Evolutionary conservation across 306 rosid genomes (phyloP), one percentile per base, ranked within the genome.

Genomic region (Rubus parviflorus): DNA sequence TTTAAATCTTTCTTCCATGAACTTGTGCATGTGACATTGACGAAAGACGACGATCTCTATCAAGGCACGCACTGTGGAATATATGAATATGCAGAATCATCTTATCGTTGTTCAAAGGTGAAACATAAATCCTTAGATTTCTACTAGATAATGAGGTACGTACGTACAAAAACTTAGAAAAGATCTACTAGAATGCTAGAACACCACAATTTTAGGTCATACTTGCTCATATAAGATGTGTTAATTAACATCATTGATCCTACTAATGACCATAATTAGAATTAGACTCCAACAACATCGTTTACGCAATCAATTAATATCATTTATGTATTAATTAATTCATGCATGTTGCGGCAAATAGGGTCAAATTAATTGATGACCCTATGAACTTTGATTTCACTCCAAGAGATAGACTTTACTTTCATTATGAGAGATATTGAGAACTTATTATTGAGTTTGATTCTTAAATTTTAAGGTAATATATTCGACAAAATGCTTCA

Each of bases 11-110:
- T 40, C 7, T 54, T 14, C 45, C 40, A 14, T 16, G 13, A 7
- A 57, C 54, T 22, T 57, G 48, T 57, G 66, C 77, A 73, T 23
- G 77, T 73, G 68, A 22, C 56, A 8, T 56, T 43, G 40, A 57
- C 56, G 15, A 30, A 30, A 1, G 35, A 30, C 35, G 35, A 30
- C 35, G 35, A 72, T 3, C 16, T n/a, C 40, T 73, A 19, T 20
- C n/a, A 20, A 20, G 37, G 22, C 8, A n/a, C 40, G 22, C 8
- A n/a, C 40, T 40, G 10, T 20, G 42, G 66, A 41, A 40, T 14
- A 54, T 42, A 11, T 56, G 69, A 37, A 37, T 7, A 4, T 4
- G 19, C 19, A 42, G 5, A 8, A 41, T 71, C 61, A 35, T 53
- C 38, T 54, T 54, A 54, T 72, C 65, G 23, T 37, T 72, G 38